Conservation (phyloP, 2,329 filamentous ascomycete genomes). For the Triangularia verruculosa region DNA sequence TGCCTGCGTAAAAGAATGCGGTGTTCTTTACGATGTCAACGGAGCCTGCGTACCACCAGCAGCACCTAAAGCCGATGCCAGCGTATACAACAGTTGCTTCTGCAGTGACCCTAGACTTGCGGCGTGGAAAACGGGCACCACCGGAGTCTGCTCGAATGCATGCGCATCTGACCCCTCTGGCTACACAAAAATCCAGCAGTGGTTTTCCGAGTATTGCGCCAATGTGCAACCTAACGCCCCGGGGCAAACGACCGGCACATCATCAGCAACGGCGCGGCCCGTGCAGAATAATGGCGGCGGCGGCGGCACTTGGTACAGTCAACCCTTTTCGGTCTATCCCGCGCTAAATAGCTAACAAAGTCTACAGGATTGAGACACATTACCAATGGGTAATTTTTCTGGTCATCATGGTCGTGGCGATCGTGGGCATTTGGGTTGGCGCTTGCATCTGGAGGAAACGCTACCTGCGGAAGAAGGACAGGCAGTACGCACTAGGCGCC, state of each 20-base stretch:
- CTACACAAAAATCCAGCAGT: conserved; percentile 59
- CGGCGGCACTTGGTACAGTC: conserved; percentile 46
- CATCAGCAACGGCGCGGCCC: conserved; percentile 29
- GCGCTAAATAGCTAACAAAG: background rate
- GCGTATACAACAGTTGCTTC: conserved; percentile 67
- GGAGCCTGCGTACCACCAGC: conserved; percentile 64
- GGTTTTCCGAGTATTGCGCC: conserved; percentile 68
- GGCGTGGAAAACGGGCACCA: conserved; percentile 53
- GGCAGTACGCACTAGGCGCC: conserved; percentile 49
- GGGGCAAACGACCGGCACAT: background rate
- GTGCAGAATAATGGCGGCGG: conserved; percentile 32
- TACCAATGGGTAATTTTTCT: conserved; percentile 82
- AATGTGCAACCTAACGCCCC: conserved; percentile 37
- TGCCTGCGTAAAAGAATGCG: conserved; percentile 58
- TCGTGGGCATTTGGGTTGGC: conserved; percentile 63
- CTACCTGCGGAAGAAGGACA: conserved; percentile 68
- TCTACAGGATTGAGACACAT: conserved; percentile 62
- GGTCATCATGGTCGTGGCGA: conserved; percentile 67
- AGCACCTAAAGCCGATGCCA: conserved; percentile 44
- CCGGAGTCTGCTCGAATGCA: conserved; percentile 59
- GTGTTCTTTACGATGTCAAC: conserved; percentile 66
- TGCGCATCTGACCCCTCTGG: conserved; percentile 51
- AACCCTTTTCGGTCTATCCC: conserved; percentile 1
- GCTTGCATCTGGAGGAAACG: conserved; percentile 71
- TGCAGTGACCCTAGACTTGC: conserved; percentile 62